These are phyloP conservation scores for Fomitiporia mediterranea DNA, from an alignment of 1,284 basidiomycete genomes.

Conservation along the genomic window DNA sequence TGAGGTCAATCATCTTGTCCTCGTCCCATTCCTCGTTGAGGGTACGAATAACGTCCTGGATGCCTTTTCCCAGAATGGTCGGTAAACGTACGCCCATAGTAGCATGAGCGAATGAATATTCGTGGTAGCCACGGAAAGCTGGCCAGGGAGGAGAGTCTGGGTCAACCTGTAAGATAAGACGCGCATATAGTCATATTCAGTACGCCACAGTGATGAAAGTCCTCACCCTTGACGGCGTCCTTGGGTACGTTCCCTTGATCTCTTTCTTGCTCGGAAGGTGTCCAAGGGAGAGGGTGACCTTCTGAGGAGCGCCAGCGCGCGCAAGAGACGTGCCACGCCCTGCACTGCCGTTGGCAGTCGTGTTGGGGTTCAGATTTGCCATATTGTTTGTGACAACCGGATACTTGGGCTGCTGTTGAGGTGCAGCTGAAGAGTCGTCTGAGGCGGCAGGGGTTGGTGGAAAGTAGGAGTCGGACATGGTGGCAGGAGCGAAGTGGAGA, in stretches of 20 bases:
- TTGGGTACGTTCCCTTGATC: constrained; percentile 63
- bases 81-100: constrained; percentile 93
- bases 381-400: constrained; percentile 6
- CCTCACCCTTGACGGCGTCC: constrained; percentile 64
- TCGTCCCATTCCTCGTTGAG: constrained; percentile 86
- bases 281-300: constrained; percentile 62
- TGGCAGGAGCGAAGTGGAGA: not conserved
- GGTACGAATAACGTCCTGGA: constrained; percentile 88
- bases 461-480: constrained; percentile 18
- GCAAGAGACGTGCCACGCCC: constrained; percentile 9
- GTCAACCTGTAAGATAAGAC: constrained; percentile 48
- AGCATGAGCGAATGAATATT: constrained; percentile 92
- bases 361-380: not conserved
- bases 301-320: constrained; percentile 40
- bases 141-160: constrained; percentile 98
- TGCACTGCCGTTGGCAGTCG: not conserved
- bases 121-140: constrained; percentile 91
- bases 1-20: constrained; percentile 83
- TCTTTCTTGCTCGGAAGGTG: constrained; percentile 68
- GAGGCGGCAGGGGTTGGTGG: constrained; percentile 16
- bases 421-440: not conserved
- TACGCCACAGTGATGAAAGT: constrained; percentile 9
- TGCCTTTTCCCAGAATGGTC: constrained; percentile 94
- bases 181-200: not conserved
- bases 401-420: constrained; percentile 5